Evolutionary conservation across 2,329 filamentous ascomycete species (phyloP).

Genomic region (Colletotrichum tropicale): DNA sequence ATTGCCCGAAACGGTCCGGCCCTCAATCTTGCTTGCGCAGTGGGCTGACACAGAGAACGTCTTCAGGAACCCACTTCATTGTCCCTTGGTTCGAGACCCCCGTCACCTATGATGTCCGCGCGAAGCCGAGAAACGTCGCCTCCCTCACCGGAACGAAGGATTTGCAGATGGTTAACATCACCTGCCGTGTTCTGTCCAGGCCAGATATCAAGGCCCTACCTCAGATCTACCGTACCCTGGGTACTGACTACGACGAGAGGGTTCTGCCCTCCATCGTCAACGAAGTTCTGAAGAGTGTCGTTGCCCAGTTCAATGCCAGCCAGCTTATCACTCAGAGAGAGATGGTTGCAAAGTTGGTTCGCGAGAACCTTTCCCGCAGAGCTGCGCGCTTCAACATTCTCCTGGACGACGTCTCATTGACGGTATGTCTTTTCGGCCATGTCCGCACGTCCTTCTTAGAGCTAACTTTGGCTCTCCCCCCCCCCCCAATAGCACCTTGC

Average conservation of each 20-base stretch:
- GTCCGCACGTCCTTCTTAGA: neutral
- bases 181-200: slow-evolving; percentile 95
- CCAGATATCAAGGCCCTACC: slow-evolving; percentile 88
- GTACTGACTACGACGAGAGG: slow-evolving; percentile 95
- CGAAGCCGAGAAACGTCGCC: slow-evolving; percentile 94
- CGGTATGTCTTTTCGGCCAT: slow-evolving; percentile 59
- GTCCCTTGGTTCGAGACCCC: slow-evolving; percentile 98
- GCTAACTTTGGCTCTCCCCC: slow-evolving; percentile 25
- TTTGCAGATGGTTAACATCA: slow-evolving; percentile 99
- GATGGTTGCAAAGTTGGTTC: slow-evolving; percentile 88
- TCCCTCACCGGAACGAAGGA: slow-evolving; percentile 99
- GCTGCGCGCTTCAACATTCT: slow-evolving; percentile 97
- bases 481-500: slow-evolving; percentile 62
- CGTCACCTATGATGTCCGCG: slow-evolving; percentile 96
- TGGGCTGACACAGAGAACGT: neutral
- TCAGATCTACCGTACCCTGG: slow-evolving; percentile 95
- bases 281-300: slow-evolving; percentile 97
- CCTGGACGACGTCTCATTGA: slow-evolving; percentile 95
- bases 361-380: slow-evolving; percentile 89
- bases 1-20: neutral
- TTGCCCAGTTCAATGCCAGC: slow-evolving; percentile 97
- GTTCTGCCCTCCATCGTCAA: slow-evolving; percentile 98
- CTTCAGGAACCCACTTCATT: slow-evolving; percentile 83
- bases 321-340: slow-evolving; percentile 99
- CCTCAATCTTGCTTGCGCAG: neutral